These are phyloP conservation scores for Biscutella laevigata DNA, from an alignment of 441 rosid species.

Conservation along the genomic window DNA sequence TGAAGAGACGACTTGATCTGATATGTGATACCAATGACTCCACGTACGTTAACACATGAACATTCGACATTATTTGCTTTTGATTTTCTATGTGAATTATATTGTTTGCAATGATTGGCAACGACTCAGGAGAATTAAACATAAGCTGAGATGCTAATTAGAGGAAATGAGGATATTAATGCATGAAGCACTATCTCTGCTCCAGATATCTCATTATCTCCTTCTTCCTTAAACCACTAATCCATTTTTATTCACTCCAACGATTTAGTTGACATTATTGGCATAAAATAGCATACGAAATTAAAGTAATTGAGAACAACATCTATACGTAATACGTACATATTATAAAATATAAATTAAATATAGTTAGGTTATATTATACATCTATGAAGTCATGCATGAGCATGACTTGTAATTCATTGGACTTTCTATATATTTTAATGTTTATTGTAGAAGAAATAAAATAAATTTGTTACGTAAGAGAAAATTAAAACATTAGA, in stretches of 20 bases:
- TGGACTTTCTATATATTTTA: background rate
- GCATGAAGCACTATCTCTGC: constrained; percentile 29
- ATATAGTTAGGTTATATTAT: constrained; percentile 5
- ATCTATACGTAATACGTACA: background rate
- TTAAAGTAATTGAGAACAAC: constrained; percentile 21
- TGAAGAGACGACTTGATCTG: constrained; percentile 12
- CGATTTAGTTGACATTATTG: constrained; percentile 10
- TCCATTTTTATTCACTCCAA: constrained; percentile 10
- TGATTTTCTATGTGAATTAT: background rate
- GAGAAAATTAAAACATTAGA: background rate
- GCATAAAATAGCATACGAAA: constrained; percentile 1
- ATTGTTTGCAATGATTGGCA: constrained; percentile 10
- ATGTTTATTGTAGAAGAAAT: constrained; percentile 1
- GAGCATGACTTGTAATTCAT: constrained; percentile 2
- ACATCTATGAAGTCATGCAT: constrained; percentile 19
- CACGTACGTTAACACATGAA: constrained; percentile 15
- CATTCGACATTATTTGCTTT: constrained; percentile 3
- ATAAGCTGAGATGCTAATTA: constrained; percentile 10
- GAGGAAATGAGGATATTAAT: constrained; percentile 21
- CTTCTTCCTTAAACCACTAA: constrained; percentile 14
- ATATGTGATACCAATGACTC: constrained; percentile 18
- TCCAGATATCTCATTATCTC: constrained; percentile 12
- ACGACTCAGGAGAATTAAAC: constrained; percentile 9
- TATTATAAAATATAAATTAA: background rate
- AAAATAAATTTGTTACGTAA: constrained; percentile 7